Conservation (phyloP, 805 yeast genomes). For the Candida ulmi region DNA sequence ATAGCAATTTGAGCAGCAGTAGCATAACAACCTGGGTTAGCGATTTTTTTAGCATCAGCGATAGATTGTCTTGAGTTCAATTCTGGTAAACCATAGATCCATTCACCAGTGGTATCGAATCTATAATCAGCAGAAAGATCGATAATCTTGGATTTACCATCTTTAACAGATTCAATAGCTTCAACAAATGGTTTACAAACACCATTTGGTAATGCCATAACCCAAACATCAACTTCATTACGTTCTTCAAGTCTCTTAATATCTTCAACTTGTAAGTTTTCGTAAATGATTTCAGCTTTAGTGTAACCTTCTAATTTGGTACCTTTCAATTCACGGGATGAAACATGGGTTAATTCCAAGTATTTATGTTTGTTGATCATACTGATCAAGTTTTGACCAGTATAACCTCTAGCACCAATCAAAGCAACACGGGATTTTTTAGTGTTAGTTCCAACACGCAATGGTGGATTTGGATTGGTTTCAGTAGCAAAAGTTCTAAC, state of each 20-base stretch:
- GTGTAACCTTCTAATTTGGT: slow-evolving; percentile 82
- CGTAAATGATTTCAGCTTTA: slow-evolving; percentile 73
- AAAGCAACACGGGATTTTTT: slow-evolving; percentile 73
- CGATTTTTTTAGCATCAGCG: slow-evolving; percentile 69
- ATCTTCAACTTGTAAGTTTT: slow-evolving; percentile 84
- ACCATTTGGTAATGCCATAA: slow-evolving; percentile 98
- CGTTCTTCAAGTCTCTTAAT: slow-evolving; percentile 70
- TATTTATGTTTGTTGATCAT: slow-evolving; percentile 84
- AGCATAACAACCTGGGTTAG: slow-evolving; percentile 99
- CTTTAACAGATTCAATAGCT: slow-evolving; percentile 63
- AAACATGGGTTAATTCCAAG: slow-evolving; percentile 85
- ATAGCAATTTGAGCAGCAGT: slow-evolving; percentile 94
- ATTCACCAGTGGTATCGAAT: slow-evolving; percentile 80
- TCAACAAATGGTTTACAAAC: slow-evolving; percentile 87
- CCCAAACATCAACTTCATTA: slow-evolving; percentile 90
- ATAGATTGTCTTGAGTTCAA: slow-evolving; percentile 63
- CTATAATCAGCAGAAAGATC: slow-evolving; percentile 96
- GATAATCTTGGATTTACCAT: slow-evolving; percentile 71
- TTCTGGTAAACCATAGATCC: slow-evolving; percentile 97
- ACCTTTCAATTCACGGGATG: slow-evolving; percentile 92
- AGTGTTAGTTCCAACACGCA: slow-evolving; percentile 55
- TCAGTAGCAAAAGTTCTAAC: slow-evolving; percentile 29
- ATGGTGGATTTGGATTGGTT: slow-evolving; percentile 68
- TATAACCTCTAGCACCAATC: slow-evolving; percentile 97
- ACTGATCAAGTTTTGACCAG: slow-evolving; percentile 89